These are phyloP conservation scores for Fusarium abutilonis DNA, from an alignment of 2,329 filamentous ascomycete genomes.

Conservation along the genomic window DNA sequence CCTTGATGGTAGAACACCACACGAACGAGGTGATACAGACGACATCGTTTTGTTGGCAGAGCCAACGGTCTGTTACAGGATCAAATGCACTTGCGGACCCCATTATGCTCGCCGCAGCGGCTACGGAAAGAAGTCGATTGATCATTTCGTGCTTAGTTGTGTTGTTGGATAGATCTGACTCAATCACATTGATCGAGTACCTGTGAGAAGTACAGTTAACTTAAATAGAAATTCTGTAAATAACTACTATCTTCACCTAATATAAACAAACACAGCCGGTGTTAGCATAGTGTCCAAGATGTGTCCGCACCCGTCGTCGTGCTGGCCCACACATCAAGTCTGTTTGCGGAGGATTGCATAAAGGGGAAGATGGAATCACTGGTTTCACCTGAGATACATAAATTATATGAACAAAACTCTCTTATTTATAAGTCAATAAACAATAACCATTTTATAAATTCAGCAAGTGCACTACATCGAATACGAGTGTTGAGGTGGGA, in stretches of 20 bases:
- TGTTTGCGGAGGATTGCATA: conserved; percentile 12
- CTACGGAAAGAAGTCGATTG: conserved; percentile 7
- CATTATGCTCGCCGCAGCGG: conserved; percentile 5
- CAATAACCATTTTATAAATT: too few species aligned
- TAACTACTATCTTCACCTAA: not conserved
- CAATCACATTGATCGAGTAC: too few species aligned
- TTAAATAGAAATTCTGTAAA: too few species aligned
- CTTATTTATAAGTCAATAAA: too few species aligned
- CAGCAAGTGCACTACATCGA: too few species aligned
- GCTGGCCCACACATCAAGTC: conserved; percentile 12
- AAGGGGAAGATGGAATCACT: not conserved
- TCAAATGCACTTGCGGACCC: conserved; percentile 9
- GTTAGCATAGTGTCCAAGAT: not conserved
- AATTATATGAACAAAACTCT: too few species aligned
- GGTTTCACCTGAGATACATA: too few species aligned
- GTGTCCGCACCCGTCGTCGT: conserved; percentile 3
- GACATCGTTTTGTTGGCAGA: conserved; percentile 23
- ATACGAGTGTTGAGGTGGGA: not conserved
- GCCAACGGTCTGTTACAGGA: conserved; percentile 24
- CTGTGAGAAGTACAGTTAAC: too few species aligned
- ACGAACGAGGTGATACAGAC: conserved; percentile 36
- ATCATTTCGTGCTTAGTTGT: not conserved
- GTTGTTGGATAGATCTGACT: not conserved
- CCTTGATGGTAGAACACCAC: conserved; percentile 31
- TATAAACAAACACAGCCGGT: conserved; percentile 9